Percentiles rank a stretch among this genome's conserved stretches.
Evolutionary conservation across 495 filamentous ascomycete species (phyloP).

Genomic region (Trichodelitschia bisporula): DNA sequence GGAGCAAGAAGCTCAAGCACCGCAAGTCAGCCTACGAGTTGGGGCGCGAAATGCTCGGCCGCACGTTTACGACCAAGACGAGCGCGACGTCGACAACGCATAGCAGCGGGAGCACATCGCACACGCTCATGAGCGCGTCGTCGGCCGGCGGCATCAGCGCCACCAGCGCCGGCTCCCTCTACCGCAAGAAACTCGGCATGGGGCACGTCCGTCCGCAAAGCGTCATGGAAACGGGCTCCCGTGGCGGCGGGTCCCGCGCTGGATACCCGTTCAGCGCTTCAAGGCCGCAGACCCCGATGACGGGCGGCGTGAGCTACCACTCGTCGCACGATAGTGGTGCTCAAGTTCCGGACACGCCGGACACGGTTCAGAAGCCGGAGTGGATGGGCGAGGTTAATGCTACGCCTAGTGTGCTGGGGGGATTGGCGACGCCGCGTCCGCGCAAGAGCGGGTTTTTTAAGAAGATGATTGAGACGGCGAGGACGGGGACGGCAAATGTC

Average conservation of each 20-base stretch:
- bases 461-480: constrained; percentile 83
- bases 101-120: constrained; percentile 51
- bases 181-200: constrained; percentile 31
- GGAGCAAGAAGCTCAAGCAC: constrained; percentile 19
- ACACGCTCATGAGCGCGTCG: constrained; percentile 69
- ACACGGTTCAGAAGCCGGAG: neutral
- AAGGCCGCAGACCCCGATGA: constrained; percentile 22
- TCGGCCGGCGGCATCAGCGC: constrained; percentile 83
- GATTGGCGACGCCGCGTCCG: constrained; percentile 61
- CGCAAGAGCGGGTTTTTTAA: constrained; percentile 93
- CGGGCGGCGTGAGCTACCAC: constrained; percentile 8
- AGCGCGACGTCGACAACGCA: constrained; percentile 55
- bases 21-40: constrained; percentile 75
- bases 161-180: constrained; percentile 82
- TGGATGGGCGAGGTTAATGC: constrained; percentile 65
- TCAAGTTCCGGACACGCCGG: constrained; percentile 38
- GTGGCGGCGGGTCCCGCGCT: constrained; percentile 15
- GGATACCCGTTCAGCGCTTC: too few relatives aligned
- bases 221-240: neutral
- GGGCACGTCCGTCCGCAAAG: constrained; percentile 4
- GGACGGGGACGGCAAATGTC: constrained; percentile 75
- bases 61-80: constrained; percentile 71
- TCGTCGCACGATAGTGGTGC: neutral
- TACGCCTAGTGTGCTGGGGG: constrained; percentile 40
- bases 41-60: constrained; percentile 37